A percentile compares a stretch with the other conserved stretches of the same genome.
phyloP scores from a whole-genome alignment of 2,329 filamentous ascomycete genomes.

The Neonectria neomacrospora region DNA sequence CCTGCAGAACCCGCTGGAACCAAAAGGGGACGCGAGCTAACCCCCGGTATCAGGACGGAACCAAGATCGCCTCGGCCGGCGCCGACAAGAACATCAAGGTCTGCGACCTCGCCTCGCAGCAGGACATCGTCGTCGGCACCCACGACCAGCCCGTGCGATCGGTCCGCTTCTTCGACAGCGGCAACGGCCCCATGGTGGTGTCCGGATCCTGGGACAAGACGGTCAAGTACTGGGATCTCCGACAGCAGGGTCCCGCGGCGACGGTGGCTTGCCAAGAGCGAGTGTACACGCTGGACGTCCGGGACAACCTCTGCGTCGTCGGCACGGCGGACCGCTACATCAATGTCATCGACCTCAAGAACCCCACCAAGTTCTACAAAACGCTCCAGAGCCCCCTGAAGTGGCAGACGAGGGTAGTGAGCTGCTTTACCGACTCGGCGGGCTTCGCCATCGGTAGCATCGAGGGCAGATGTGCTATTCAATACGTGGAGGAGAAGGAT shows the following conservation, averaged over 20 bases:
- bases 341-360: constrained; percentile 90
- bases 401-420: constrained; percentile 96
- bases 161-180: constrained; percentile 80
- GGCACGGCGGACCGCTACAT: constrained; percentile 96
- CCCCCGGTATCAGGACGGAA: constrained; percentile 75
- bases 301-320: constrained; percentile 87
- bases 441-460: constrained; percentile 97
- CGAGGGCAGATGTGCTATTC: constrained; percentile 96
- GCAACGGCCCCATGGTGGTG: constrained; percentile 82
- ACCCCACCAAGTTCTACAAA: constrained; percentile 94
- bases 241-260: constrained; percentile 72
- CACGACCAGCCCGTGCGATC: constrained; percentile 86
- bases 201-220: constrained; percentile 95
- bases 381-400: constrained; percentile 95
- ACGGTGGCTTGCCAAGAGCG: constrained; percentile 77
- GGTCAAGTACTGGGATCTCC: constrained; percentile 88
- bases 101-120: constrained; percentile 79
- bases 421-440: constrained; percentile 90
- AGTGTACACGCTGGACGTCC: constrained; percentile 92
- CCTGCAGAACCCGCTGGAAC: not conserved
- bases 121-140: constrained; percentile 78
- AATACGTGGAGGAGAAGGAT: constrained; percentile 98
- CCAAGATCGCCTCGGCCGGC: constrained; percentile 86
- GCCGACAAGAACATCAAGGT: constrained; percentile 92
- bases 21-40: constrained; percentile 14